Evolutionary conservation across 352 stramenopile species (phyloP), one percentile per base, ranked within the genome.

Genomic region (Globisporangium echinulatum): DNA sequence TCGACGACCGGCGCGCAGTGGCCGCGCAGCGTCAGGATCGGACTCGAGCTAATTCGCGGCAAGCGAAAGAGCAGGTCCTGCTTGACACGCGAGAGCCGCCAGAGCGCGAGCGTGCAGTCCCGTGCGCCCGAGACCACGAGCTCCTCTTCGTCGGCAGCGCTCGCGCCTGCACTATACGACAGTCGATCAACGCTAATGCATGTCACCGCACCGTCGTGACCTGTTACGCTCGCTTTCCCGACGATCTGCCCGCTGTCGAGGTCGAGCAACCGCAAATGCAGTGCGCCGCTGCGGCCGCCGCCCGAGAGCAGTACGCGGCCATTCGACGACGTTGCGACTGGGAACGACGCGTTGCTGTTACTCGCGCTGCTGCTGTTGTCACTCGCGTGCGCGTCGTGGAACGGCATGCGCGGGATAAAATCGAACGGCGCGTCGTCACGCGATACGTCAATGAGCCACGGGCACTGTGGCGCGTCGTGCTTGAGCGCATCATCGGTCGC

Each of bases 181-280:
- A 84, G 78, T 25, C 73, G 71, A 65, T 92, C 82, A 15, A 93
- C 52, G 38, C 71, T 87, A 11, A 95, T 38, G 58, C 84, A 93
- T 38, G 86, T 91, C 33, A 95, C 73, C 2, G 74, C 68, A 33
- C 69, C 76, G 17, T 79, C 70, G 49, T 95, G 86, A 0, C 86
- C 86, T 4, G 83, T 81, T 9, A 92, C 82, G 56, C 82, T 95
- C 0, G 84, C 86, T 61, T 92, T 92, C 9, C 79, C 86, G 25
- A 94, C 60, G 15, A 95, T 71, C 49, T 93, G 86, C 0, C 82
- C 84, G 50, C 86, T 95, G 61, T 93, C 86, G 5, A 92, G 62
- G 54, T 95, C 86, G 0, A 94, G 40, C 7, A 94, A 58, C 4
- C 86, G 80, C 15, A 95, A 68, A 59, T 93, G 84, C 36, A 95